Evolutionary conservation across 2,329 filamentous ascomycete genomes (phyloP).

Genomic region (Talaromyces sp.): DNA sequence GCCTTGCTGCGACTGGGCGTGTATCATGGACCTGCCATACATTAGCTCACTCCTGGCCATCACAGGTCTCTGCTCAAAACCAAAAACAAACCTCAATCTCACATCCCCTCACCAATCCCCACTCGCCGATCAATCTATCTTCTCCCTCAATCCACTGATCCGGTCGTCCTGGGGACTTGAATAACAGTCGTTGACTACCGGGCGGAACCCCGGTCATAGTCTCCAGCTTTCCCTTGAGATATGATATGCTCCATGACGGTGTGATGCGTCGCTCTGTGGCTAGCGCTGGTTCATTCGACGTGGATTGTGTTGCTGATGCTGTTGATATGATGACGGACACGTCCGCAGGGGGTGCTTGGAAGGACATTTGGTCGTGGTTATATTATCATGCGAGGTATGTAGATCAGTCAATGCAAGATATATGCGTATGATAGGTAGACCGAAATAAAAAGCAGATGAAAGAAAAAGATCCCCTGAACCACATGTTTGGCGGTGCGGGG

Average conservation of each 20-base stretch:
- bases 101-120: slow-evolving; percentile 38
- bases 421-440: neutral
- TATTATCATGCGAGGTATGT: neutral
- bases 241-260: slow-evolving; percentile 82
- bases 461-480: slow-evolving; percentile 1
- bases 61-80: neutral
- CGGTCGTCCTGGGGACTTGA: slow-evolving; percentile 62
- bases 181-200: slow-evolving; percentile 67
- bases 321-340: slow-evolving; percentile 41
- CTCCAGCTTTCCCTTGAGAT: slow-evolving; percentile 84
- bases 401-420: neutral
- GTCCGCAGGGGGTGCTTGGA: slow-evolving; percentile 37
- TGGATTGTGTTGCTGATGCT: slow-evolving; percentile 17
- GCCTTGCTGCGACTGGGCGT: slow-evolving; percentile 69
- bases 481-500: slow-evolving; percentile 2
- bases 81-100: slow-evolving; percentile 41
- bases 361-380: slow-evolving; percentile 16
- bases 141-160: slow-evolving; percentile 66
- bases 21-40: slow-evolving; percentile 69
- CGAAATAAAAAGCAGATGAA: neutral
- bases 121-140: slow-evolving; percentile 61
- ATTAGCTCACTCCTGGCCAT: neutral
- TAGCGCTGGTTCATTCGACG: slow-evolving; percentile 32
- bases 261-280: slow-evolving; percentile 87
- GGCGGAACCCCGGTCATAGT: slow-evolving; percentile 90